These are phyloP conservation scores for Fusarium staphyleae DNA, from an alignment of 2,329 filamentous ascomycete species.

Conservation along the genomic window DNA sequence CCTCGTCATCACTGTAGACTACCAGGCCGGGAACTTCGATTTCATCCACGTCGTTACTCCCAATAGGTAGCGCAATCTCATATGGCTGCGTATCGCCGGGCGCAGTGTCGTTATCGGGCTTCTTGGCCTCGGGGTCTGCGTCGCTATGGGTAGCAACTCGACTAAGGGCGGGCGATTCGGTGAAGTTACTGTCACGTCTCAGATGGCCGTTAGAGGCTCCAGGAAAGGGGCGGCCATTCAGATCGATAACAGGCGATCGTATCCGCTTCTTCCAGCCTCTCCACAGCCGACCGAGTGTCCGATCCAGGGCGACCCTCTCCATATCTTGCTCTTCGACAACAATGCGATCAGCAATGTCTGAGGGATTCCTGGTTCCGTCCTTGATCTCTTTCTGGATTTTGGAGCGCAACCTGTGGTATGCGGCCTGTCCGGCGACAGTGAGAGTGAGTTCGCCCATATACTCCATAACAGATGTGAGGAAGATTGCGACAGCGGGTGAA, in stretches of 20 bases:
- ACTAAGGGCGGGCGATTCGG: conserved; percentile 47
- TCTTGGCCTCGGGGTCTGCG: conserved; percentile 25
- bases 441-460: conserved; percentile 92
- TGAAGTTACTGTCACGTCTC: conserved; percentile 47
- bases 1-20: conserved; percentile 68
- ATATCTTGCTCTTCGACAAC: conserved; percentile 91
- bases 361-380: conserved; percentile 55
- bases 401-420: conserved; percentile 70
- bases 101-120: conserved; percentile 19
- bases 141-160: conserved; percentile 44
- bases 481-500: conserved; percentile 92
- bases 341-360: conserved; percentile 67
- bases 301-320: conserved; percentile 89
- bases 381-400: conserved; percentile 67
- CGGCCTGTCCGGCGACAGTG: conserved; percentile 84
- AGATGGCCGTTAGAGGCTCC: conserved; percentile 50
- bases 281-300: conserved; percentile 89
- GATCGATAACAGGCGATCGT: conserved; percentile 61
- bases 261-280: conserved; percentile 92
- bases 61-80: conserved; percentile 71
- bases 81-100: conserved; percentile 46
- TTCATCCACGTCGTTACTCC: conserved; percentile 74
- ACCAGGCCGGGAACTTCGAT: conserved; percentile 80
- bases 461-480: conserved; percentile 92
- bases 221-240: conserved; percentile 58